Conservation (phyloP, 2,329 filamentous ascomycete genomes). For the Bipolaris oryzae region DNA sequence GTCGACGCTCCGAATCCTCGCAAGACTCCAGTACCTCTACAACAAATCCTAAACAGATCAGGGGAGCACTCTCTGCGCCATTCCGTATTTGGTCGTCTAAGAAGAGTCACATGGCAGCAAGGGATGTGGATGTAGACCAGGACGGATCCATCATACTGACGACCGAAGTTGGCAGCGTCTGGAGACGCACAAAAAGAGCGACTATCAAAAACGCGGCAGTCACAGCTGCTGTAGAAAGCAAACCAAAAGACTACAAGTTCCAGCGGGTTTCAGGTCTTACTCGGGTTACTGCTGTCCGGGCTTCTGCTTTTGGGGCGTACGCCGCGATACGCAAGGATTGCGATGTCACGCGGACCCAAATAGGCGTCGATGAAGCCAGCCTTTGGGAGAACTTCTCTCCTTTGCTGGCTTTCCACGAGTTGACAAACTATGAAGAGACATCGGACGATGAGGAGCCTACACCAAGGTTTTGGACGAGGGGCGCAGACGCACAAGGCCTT, state of each 20-base stretch:
- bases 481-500: slow-evolving; percentile 57
- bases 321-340: slow-evolving; percentile 85
- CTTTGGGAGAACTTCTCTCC: slow-evolving; percentile 76
- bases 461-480: slow-evolving; percentile 58
- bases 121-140: slow-evolving; percentile 86
- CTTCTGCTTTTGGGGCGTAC: slow-evolving; percentile 88
- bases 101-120: slow-evolving; percentile 81
- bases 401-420: slow-evolving; percentile 70
- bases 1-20: slow-evolving; percentile 67
- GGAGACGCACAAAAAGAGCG: slow-evolving; percentile 81
- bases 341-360: slow-evolving; percentile 75
- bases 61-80: slow-evolving; percentile 76
- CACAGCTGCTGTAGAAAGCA: slow-evolving; percentile 60
- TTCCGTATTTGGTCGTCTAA: slow-evolving; percentile 87
- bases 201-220: slow-evolving; percentile 74
- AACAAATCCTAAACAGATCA: slow-evolving; percentile 90
- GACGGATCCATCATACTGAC: slow-evolving; percentile 94
- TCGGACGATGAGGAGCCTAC: slow-evolving; percentile 53
- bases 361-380: slow-evolving; percentile 68
- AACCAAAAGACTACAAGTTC: slow-evolving; percentile 92
- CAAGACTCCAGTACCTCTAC: slow-evolving; percentile 71
- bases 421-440: slow-evolving; percentile 54
- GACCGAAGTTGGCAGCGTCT: slow-evolving; percentile 90
- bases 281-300: slow-evolving; percentile 80
- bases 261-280: slow-evolving; percentile 87